Evolutionary conservation across 2,329 filamentous ascomycete species (phyloP).

Genomic region (Beauveria sp.): DNA sequence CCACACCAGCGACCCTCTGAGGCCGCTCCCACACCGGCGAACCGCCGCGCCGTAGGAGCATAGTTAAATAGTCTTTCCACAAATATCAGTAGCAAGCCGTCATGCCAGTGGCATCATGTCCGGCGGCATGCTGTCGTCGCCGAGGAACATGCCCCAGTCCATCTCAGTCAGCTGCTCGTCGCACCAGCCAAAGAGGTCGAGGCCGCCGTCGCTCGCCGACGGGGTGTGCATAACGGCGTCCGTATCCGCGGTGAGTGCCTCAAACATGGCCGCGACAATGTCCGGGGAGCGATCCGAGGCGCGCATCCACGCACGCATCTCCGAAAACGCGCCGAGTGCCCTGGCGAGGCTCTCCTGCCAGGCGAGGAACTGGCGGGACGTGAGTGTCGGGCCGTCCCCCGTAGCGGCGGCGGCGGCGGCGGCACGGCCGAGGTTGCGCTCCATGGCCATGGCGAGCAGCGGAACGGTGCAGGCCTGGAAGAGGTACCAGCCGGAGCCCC

Average conservation of each 20-base stretch:
- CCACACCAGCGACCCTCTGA: too few relatives aligned
- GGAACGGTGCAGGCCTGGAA: slow-evolving; percentile 26
- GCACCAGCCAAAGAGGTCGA: slow-evolving; percentile 21
- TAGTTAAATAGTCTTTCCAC: not conserved
- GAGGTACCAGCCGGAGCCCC: slow-evolving; percentile 26
- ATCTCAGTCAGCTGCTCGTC: slow-evolving; percentile 22
- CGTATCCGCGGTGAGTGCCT: slow-evolving; percentile 17
- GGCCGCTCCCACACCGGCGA: too few relatives aligned
- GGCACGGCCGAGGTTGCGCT: slow-evolving; percentile 15
- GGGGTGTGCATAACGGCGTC: slow-evolving; percentile 18
- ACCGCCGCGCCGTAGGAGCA: too few relatives aligned
- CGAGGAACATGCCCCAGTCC: slow-evolving; percentile 21
- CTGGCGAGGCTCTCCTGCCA: slow-evolving; percentile 20
- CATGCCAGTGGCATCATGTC: slow-evolving; percentile 7
- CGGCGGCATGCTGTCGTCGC: slow-evolving; percentile 14
- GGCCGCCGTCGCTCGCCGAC: slow-evolving; percentile 18
- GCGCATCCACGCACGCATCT: slow-evolving; percentile 24
- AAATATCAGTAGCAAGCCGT: not conserved
- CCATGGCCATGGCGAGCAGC: slow-evolving; percentile 22
- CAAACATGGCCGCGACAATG: slow-evolving; percentile 21
- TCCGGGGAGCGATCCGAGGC: slow-evolving; percentile 20
- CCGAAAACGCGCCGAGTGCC: slow-evolving; percentile 19
- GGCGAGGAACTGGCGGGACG: slow-evolving; percentile 4
- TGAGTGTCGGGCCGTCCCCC: not conserved
- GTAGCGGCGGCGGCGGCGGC: not conserved